These are phyloP conservation scores for Teunomyces stri DNA, from an alignment of 805 yeast genomes.

Conservation along the genomic window DNA sequence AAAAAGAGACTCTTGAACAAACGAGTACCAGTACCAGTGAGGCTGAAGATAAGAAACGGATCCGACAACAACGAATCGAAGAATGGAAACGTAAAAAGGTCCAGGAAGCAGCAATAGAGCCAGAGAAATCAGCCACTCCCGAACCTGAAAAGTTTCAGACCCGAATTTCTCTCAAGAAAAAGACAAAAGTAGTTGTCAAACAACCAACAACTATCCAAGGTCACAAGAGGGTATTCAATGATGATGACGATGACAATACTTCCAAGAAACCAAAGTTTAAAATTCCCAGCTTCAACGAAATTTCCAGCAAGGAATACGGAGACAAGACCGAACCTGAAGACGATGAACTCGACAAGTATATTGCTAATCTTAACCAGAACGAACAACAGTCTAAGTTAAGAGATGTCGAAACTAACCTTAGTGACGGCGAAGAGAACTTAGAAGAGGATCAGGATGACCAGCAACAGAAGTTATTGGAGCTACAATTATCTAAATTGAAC, in stretches of 20 bases:
- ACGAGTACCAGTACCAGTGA: background rate
- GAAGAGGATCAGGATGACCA: slow-evolving; percentile 30
- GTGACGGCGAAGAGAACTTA: slow-evolving; percentile 17
- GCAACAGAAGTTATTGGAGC: slow-evolving; percentile 32
- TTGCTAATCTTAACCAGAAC: slow-evolving; percentile 6
- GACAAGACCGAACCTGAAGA: slow-evolving; percentile 12
- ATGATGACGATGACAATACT: slow-evolving; percentile 27
- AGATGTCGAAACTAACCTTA: background rate
- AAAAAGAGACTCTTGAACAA: slow-evolving; percentile 9
- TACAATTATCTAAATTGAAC: slow-evolving; percentile 40
- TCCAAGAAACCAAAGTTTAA: slow-evolving; percentile 16
- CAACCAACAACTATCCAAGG: background rate
- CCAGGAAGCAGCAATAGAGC: background rate
- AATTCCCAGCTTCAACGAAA: slow-evolving; percentile 15
- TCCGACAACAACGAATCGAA: slow-evolving; percentile 41
- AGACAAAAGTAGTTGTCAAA: background rate
- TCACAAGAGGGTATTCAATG: slow-evolving; percentile 18
- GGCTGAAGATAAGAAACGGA: slow-evolving; percentile 16
- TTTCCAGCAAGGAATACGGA: slow-evolving; percentile 9
- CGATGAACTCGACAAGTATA: slow-evolving; percentile 20
- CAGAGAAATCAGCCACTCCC: background rate
- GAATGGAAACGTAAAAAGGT: slow-evolving; percentile 51
- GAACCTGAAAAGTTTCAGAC: background rate
- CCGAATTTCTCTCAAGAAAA: background rate
- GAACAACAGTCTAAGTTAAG: background rate